Evolutionary conservation across 371 early-diverging fungal species (phyloP), one percentile per base, ranked within the genome.

Genomic region (Dinochytrium kinnereticum): DNA sequence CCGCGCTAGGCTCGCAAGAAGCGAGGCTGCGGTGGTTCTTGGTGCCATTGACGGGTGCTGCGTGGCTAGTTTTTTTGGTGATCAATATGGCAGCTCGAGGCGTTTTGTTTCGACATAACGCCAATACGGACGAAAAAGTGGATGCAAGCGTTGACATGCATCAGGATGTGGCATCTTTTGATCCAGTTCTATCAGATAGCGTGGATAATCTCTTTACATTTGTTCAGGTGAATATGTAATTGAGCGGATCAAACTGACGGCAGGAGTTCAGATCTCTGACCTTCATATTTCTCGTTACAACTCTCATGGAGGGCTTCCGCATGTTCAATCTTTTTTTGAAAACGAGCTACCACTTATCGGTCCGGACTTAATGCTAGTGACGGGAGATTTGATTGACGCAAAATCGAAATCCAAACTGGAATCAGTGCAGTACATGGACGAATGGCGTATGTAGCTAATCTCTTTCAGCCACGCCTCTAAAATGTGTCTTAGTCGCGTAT

Each of bases 321-420:
- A 94, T 78, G 89, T 95, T 75, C 77, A 89, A 72, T 87, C 90
- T 70, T 94, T 95, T 76, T 82, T 95, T 38, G 84, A 86, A 36
- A 24, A 39, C 26, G 81, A 80, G 50, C 66, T 86, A 31, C 81
- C 84, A 7, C 33, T 74, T 15, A 75, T 86, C 33, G 76, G 74
- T 0, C 87, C 87, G 0, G 76, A 71, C 44, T 72, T 85, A 3
- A 81, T 85, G 1, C 28, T 85, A 15, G 77, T 80, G 33, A 83
- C 84, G 2, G 87, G 85, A 0, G 96, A 96, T 79, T 77, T 96
- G 75, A 94, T 95, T 1, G 96, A 96, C 82, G 96, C 95, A 26
- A 94, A 95, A 77, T 90, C 91, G 70, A 74, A 78, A 37, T 81
- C 86, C 34, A 78, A 79, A 24, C 81, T 91, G 13, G 86, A 80